A percentile compares a stretch with the other conserved stretches of the same genome.
Evolutionary conservation across 2,329 filamentous ascomycete genomes (phyloP).

Genomic region (Curvularia eragrostidis): DNA sequence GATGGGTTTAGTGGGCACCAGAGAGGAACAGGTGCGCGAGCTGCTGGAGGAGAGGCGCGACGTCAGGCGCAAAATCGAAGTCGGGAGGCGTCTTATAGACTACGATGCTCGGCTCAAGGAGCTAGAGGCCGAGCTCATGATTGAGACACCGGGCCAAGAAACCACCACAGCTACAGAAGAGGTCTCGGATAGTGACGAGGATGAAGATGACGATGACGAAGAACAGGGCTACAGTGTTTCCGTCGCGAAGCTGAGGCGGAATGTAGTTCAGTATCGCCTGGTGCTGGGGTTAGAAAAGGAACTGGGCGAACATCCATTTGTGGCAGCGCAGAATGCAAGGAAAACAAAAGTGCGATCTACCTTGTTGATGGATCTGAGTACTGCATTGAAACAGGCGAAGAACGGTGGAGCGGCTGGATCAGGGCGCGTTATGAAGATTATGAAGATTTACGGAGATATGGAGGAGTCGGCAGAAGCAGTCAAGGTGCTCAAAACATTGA

Average conservation of each 20-base stretch:
- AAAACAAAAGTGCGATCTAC: slow-evolving; percentile 66
- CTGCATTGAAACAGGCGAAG: slow-evolving; percentile 65
- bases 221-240: slow-evolving; percentile 36
- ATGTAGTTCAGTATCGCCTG: slow-evolving; percentile 65
- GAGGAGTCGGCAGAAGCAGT: slow-evolving; percentile 66
- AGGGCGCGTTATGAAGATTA: slow-evolving; percentile 60
- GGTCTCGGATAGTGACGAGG: slow-evolving; percentile 30
- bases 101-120: slow-evolving; percentile 67
- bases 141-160: slow-evolving; percentile 50
- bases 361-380: slow-evolving; percentile 69
- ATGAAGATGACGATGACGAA: slow-evolving; percentile 47
- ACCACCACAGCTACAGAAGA: slow-evolving; percentile 20
- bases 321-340: slow-evolving; percentile 63
- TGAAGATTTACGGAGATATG: slow-evolving; percentile 67
- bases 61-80: slow-evolving; percentile 68
- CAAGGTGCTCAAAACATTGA: slow-evolving; percentile 58
- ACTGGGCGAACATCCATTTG: slow-evolving; percentile 68
- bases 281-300: slow-evolving; percentile 59
- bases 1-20: slow-evolving; percentile 67
- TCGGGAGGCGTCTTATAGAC: slow-evolving; percentile 69
- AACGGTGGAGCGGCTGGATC: slow-evolving; percentile 48
- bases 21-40: slow-evolving; percentile 67
- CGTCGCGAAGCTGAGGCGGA: slow-evolving; percentile 58
- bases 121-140: slow-evolving; percentile 68
- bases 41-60: slow-evolving; percentile 75